Evolutionary conservation across 2,329 filamentous ascomycete species (phyloP), one percentile per base, ranked within the genome.

Genomic region (Fusarium anthophilum): DNA sequence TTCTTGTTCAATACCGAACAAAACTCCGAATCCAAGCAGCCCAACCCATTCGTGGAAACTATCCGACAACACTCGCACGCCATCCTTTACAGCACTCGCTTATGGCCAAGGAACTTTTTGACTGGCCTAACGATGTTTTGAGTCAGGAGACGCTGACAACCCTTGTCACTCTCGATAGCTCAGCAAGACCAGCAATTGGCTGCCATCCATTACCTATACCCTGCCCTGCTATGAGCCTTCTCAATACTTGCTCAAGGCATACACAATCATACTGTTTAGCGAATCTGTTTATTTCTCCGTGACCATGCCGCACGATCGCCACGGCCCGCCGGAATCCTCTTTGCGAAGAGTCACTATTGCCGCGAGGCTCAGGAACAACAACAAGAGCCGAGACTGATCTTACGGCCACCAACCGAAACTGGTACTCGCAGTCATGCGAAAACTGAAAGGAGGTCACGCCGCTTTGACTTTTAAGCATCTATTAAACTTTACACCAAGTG

Each of bases 281-380:
- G 14, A 26, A 24, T 59, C 39, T 28, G 45, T 37, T 47, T 38
- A 58, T 70, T 48, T 24, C 50, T 44, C 63, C 63, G 50, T 56
- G 32, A 32, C 59, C 55, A 48, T 51, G 73, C 75, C 75, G 41
- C 66, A 67, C 13, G 51, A 68, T 65, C 70, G 64, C 66, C 73
- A 77, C 66, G 75, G 71, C 71, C 75, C 75, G 75, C 53, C n/a
- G 35, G 51, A 60, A 71, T 70, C 61, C 65, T 62, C 39, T 55
- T 41, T 8, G 48, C 50, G 26, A 30, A 30, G 48, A 32, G 43
- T 54, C 20, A 28, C 44, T 51, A 53, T 61, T 50, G 18, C 22
- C 26, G 37, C 39, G 59, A 66, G 47, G 60, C 28, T 48, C 56
- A 72, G 59, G 67, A 53, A 59, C 54, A 63, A 17, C 18, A 41